These are phyloP conservation scores for Penicillium daleae DNA, from an alignment of 495 filamentous ascomycete genomes.

Conservation along the genomic window DNA sequence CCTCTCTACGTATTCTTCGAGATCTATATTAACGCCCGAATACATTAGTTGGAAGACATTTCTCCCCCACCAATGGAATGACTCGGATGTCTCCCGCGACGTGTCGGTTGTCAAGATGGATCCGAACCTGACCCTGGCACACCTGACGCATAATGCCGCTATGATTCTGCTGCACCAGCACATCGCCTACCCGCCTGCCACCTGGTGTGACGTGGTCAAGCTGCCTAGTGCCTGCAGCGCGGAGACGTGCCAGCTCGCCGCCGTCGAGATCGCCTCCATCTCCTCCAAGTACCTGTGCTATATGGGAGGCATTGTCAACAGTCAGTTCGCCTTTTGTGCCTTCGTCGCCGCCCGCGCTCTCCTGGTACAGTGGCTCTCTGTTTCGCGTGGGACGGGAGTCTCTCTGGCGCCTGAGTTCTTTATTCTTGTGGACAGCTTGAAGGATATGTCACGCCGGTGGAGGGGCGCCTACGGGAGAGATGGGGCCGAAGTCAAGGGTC, in stretches of 20 bases:
- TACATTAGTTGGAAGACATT: slow-evolving; percentile 50
- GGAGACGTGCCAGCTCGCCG: not conserved
- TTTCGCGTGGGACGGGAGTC: too few relatives aligned
- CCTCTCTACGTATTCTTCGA: too few relatives aligned
- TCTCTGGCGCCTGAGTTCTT: too few relatives aligned
- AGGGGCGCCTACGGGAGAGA: too few relatives aligned
- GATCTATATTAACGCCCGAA: too few relatives aligned
- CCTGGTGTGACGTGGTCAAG: not conserved
- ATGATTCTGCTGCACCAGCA: slow-evolving; percentile 50
- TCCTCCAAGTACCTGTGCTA: not conserved
- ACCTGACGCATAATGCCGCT: slow-evolving; percentile 50
- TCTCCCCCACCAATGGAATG: slow-evolving; percentile 43
- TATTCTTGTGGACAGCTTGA: too few relatives aligned
- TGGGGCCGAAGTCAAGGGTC: too few relatives aligned
- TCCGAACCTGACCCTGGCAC: slow-evolving; percentile 48
- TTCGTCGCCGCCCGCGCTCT: not conserved
- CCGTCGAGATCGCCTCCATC: not conserved
- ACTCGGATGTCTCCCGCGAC: slow-evolving; percentile 41
- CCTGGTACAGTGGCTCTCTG: too few relatives aligned
- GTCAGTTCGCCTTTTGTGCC: not conserved
- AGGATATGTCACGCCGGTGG: too few relatives aligned
- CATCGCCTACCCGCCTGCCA: slow-evolving; percentile 48
- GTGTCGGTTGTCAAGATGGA: slow-evolving; percentile 40
- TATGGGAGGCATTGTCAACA: not conserved
- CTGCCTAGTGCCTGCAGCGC: not conserved